These are phyloP conservation scores for Suillus paluster DNA, from an alignment of 768 basidiomycete species.

Conservation along the genomic window DNA sequence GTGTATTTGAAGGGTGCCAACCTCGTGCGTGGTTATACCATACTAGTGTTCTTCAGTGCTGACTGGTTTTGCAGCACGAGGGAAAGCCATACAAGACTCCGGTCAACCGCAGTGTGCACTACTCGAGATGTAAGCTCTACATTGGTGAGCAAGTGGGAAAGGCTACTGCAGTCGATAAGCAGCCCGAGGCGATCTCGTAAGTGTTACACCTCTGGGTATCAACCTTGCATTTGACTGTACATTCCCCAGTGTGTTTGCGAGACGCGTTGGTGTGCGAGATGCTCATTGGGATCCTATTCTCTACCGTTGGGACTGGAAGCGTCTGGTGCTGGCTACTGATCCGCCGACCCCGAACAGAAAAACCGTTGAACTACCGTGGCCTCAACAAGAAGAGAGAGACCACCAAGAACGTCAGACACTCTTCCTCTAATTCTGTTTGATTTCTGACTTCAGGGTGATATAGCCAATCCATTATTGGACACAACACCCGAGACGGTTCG, in stretches of 20 bases:
- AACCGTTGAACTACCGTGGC: constrained; percentile 72
- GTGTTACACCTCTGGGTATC: constrained; percentile 24
- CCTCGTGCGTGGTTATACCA: constrained; percentile 26
- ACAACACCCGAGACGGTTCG: constrained; percentile 63
- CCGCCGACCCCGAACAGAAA: constrained; percentile 56
- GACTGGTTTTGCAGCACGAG: constrained; percentile 17
- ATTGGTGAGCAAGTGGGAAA: constrained; percentile 69
- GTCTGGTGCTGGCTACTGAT: constrained; percentile 67
- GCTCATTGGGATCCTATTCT: constrained; percentile 61
- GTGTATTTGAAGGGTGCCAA: constrained; percentile 56
- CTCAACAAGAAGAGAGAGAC: constrained; percentile 47
- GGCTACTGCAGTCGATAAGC: constrained; percentile 40
- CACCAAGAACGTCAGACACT: constrained; percentile 35
- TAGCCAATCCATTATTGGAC: constrained; percentile 57
- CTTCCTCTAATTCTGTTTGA: not conserved
- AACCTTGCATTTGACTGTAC: constrained; percentile 8
- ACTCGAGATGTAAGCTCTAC: constrained; percentile 81
- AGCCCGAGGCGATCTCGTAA: constrained; percentile 49
- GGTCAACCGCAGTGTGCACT: constrained; percentile 55
- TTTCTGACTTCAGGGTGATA: not conserved
- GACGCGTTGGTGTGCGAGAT: constrained; percentile 63
- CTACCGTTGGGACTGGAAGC: constrained; percentile 71
- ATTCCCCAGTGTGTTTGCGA: constrained; percentile 70
- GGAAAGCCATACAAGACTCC: constrained; percentile 26
- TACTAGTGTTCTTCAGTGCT: constrained; percentile 1